A percentile compares a stretch with the other conserved stretches of the same genome.
These are phyloP conservation scores for Thalassiosira profunda DNA, from an alignment of 108 stramenopile species.

Conservation along the genomic window DNA sequence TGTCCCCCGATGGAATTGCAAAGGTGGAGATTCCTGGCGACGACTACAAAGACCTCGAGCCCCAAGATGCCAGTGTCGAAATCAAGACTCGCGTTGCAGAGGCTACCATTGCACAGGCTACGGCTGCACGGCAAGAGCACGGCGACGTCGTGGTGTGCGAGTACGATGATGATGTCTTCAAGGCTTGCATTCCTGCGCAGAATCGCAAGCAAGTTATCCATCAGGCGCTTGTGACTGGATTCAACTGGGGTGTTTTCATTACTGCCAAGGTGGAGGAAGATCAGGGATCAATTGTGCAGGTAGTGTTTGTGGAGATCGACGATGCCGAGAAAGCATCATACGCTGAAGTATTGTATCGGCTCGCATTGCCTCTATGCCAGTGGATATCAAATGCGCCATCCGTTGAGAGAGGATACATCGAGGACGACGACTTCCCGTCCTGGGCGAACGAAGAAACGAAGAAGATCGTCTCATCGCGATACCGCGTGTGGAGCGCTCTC, in stretches of 20 bases:
- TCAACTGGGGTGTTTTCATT: neutral
- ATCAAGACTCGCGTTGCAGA: neutral
- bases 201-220: conserved; percentile 7
- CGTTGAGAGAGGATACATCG: neutral
- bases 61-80: neutral
- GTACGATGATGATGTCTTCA: conserved; percentile 3
- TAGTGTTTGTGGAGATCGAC: neutral
- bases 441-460: neutral
- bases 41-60: neutral
- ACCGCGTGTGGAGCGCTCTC: neutral
- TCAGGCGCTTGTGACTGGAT: conserved; percentile 1
- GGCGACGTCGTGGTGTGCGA: neutral
- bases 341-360: neutral
- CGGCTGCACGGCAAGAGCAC: neutral
- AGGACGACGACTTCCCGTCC: neutral
- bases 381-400: neutral
- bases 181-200: neutral
- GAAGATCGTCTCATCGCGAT: neutral
- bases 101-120: neutral
- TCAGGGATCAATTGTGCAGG: neutral
- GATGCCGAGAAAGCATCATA: neutral
- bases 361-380: neutral
- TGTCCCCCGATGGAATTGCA: conserved; percentile 6
- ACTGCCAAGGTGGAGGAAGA: neutral
- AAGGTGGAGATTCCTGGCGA: neutral